phyloP scores from a whole-genome alignment of 257 asterid species.

The Scutellaria minor region DNA sequence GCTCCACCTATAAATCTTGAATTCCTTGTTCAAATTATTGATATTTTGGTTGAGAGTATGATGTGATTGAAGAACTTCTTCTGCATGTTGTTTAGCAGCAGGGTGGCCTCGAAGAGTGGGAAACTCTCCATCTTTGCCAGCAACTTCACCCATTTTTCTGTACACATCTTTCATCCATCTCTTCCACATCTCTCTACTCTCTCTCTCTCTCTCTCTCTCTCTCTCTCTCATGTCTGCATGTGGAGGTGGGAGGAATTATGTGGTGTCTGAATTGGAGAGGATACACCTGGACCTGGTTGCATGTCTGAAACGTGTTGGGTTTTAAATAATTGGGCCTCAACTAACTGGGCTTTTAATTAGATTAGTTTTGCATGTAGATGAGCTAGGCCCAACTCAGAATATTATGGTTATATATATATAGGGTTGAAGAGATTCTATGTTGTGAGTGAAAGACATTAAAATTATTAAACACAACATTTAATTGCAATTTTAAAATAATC shows the following conservation, averaged over 20 bases:
- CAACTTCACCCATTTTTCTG: constrained; percentile 4
- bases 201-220: not conserved
- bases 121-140: constrained; percentile 41
- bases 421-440: too few relatives aligned
- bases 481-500: too few relatives aligned
- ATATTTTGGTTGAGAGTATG: constrained; percentile 25
- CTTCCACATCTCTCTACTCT: not conserved
- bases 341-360: not conserved
- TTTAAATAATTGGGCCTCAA: not conserved
- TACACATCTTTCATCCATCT: too few relatives aligned
- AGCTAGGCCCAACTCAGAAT: not conserved
- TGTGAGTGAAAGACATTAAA: too few relatives aligned
- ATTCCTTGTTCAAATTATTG: constrained; percentile 48
- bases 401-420: not conserved
- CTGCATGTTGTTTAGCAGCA: constrained; percentile 60
- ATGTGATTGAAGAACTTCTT: constrained; percentile 46
- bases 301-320: constrained; percentile 43
- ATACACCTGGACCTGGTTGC: constrained; percentile 40
- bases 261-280: not conserved
- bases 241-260: not conserved
- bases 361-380: not conserved
- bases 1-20: constrained; percentile 77
- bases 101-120: constrained; percentile 60
- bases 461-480: too few relatives aligned
- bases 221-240: not conserved